Percentiles rank a stretch among this genome's conserved stretches.
phyloP scores from a whole-genome alignment of 768 basidiomycete genomes.

The Nidularia pulvinata region DNA sequence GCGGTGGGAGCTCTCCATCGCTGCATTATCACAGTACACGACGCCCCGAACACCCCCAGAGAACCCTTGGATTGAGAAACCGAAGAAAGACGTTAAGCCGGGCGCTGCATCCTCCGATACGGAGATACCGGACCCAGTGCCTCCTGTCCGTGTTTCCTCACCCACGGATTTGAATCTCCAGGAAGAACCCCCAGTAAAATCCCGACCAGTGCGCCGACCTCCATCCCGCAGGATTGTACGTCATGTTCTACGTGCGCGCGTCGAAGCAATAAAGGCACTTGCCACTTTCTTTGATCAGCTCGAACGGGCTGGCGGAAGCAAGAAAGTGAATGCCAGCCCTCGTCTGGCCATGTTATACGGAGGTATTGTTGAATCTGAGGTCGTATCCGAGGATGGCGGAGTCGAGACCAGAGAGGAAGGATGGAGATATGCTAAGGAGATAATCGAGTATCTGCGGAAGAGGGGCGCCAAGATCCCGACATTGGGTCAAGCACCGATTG shows the following conservation, averaged over 20 bases:
- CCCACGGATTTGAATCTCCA: conserved; percentile 20
- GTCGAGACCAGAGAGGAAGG: conserved; percentile 29
- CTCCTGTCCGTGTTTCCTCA: conserved; percentile 7
- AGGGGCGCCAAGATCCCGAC: conserved; percentile 73
- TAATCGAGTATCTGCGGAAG: conserved; percentile 65
- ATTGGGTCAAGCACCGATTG: conserved; percentile 39
- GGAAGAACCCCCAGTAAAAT: conserved; percentile 40
- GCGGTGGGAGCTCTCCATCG: conserved; percentile 75
- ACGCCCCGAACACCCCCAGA: conserved; percentile 64
- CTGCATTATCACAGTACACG: conserved; percentile 75
- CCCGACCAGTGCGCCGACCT: conserved; percentile 43
- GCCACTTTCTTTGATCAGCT: conserved; percentile 72
- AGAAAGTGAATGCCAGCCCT: conserved; percentile 39
- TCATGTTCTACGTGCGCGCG: conserved; percentile 86
- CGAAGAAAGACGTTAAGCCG: conserved; percentile 20
- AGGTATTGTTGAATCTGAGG: conserved; percentile 30
- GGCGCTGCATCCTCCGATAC: conserved; percentile 10
- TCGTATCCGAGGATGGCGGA: conserved; percentile 18
- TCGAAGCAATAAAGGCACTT: conserved; percentile 78
- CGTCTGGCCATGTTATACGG: conserved; percentile 52
- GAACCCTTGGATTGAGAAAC: conserved; percentile 69
- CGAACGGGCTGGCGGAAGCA: conserved; percentile 31
- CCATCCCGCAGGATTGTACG: conserved; percentile 85
- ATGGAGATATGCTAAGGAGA: conserved; percentile 70
- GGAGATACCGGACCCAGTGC: conserved; percentile 6